A percentile compares a stretch with the other conserved stretches of the same genome.
phyloP scores from a whole-genome alignment of 768 basidiomycete species.

The Strobilomyces echinocephalus region DNA sequence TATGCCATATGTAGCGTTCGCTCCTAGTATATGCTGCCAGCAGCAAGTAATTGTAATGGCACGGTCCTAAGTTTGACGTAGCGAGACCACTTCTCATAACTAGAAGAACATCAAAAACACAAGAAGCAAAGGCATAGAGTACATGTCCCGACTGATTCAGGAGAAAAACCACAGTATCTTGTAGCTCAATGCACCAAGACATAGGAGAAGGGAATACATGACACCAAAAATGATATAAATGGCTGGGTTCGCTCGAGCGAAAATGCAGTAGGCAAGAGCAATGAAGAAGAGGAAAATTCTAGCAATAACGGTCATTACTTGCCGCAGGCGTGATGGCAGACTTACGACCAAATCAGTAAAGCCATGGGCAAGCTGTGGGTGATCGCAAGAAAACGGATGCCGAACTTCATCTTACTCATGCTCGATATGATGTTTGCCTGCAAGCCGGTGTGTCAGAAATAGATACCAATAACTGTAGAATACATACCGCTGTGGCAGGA shows the following conservation, averaged over 20 bases:
- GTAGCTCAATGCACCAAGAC: background rate
- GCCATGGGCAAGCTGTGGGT: background rate
- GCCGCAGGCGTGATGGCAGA: background rate
- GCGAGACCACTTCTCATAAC: too few relatives aligned
- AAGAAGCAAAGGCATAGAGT: too few relatives aligned
- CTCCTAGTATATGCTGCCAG: too few relatives aligned
- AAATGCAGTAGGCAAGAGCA: background rate
- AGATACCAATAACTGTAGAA: background rate
- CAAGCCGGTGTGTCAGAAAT: background rate
- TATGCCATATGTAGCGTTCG: too few relatives aligned
- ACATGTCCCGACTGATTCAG: background rate
- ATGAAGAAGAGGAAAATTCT: background rate
- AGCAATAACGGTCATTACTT: background rate
- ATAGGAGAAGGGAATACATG: background rate
- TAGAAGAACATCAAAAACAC: too few relatives aligned
- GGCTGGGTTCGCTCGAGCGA: background rate
- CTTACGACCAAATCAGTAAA: background rate
- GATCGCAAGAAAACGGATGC: background rate
- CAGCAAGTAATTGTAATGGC: too few relatives aligned
- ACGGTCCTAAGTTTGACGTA: too few relatives aligned
- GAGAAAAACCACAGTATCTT: background rate
- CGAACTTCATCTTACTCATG: background rate
- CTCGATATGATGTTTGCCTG: background rate
- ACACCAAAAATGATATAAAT: background rate
- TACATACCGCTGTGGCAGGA: background rate